Conservation (phyloP, 2,329 filamentous ascomycete genomes). For the Ceratocystis cubensis region DNA sequence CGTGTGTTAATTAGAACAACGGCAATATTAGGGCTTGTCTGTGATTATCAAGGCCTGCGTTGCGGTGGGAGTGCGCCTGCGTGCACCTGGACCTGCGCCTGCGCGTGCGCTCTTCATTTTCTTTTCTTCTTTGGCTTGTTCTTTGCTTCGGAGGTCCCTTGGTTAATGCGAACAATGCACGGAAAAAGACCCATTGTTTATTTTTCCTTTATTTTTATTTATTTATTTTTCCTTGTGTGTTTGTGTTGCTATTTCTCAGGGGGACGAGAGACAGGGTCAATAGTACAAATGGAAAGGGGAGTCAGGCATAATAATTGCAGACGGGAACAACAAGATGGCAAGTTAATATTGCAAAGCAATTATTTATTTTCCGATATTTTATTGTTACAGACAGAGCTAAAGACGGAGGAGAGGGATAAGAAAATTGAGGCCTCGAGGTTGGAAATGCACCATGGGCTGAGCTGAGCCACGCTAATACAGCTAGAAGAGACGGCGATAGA, state of each 20-base stretch:
- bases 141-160: not conserved
- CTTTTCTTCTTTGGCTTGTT: not conserved
- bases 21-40: too few relatives aligned
- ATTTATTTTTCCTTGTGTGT: not conserved
- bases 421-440: too few relatives aligned
- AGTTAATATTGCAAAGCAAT: too few relatives aligned
- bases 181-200: not conserved
- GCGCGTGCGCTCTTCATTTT: not conserved
- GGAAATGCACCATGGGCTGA: too few relatives aligned
- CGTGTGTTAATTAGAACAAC: not conserved
- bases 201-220: not conserved
- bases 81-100: too few relatives aligned
- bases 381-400: too few relatives aligned
- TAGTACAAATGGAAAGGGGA: not conserved
- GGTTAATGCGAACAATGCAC: too few relatives aligned
- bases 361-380: too few relatives aligned
- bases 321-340: not conserved
- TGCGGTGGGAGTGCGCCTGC: too few relatives aligned
- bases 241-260: not conserved
- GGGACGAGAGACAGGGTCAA: not conserved
- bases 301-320: not conserved
- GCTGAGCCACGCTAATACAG: constrained; percentile 1
- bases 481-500: too few relatives aligned
- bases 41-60: too few relatives aligned
- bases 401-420: too few relatives aligned